Evolutionary conservation across 208 protist genomes (phyloP), one percentile per base, ranked within the genome.

Genomic region (Wallacemonas rigidus): DNA sequence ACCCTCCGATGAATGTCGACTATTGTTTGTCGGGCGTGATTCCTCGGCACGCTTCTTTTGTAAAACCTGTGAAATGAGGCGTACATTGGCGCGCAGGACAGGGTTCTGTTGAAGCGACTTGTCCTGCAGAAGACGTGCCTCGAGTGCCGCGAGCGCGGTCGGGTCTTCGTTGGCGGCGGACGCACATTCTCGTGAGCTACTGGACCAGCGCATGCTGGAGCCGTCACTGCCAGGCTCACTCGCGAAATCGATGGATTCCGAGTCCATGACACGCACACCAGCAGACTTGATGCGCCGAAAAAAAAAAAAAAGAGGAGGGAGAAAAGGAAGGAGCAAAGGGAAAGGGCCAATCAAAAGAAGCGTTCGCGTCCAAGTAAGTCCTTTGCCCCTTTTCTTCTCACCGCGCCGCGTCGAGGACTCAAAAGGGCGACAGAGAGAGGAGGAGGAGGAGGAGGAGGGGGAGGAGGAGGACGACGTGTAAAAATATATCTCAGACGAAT

Each of bases 31-130:
- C 4, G 60, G 17, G 12, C 60, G 60, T 14, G 60, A 53, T 36
- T 65, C 40, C 60, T 65, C 60, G 2, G 60, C 38, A 35, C 60
- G 60, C 40, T n/a, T 6, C 60, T 65, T 65, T 41, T 65, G 60
- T 41, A 65, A 41, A 45, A 65, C 60, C n/a, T 65, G 60, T 4
- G 60, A 65, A 17, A 65, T 65, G 43, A 65, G 60, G 6, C 60
- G 60, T 8, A 65, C 40, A 48, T 65, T 65, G 60, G 44, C 50
- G 43, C 60, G 60, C 60, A 65, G 43, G 6, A 41, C 60, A 7
- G 60, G 60, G 15, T 65, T 65, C 1, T 65, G 5, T 12, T 39
- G 60, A 3, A 65, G 47, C 6, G 60, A 8, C 60, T 65, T 65
- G 60, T 65, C 60, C 26, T 65, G 38, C 8, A 65, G 38, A 7